Percentiles rank a stretch among this genome's conserved stretches.
These are phyloP conservation scores for Exophiala mesophila DNA, from an alignment of 2,329 filamentous ascomycete species.

Conservation along the genomic window DNA sequence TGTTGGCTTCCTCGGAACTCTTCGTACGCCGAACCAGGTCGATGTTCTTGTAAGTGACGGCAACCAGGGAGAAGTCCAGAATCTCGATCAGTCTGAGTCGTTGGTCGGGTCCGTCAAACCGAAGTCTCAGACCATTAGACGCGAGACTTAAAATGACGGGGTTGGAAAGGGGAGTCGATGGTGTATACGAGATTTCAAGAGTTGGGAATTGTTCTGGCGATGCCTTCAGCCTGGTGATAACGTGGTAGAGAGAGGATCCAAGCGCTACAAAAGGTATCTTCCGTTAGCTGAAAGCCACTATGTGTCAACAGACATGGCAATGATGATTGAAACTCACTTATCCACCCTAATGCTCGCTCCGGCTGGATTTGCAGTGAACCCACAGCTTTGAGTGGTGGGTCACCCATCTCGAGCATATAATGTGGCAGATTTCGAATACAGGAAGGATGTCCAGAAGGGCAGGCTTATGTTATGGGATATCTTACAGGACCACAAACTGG, in stretches of 20 bases:
- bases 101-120: conserved; percentile 92
- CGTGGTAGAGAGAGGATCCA: conserved; percentile 84
- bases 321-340: conserved; percentile 38
- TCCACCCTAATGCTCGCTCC: conserved; percentile 61
- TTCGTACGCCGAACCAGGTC: conserved; percentile 63
- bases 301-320: too few species aligned
- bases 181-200: conserved; percentile 76
- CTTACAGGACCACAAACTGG: too few species aligned
- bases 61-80: conserved; percentile 78
- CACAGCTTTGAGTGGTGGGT: conserved; percentile 8
- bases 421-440: too few species aligned
- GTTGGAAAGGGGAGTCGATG: conserved; percentile 65
- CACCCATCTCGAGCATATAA: too few species aligned
- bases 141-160: conserved; percentile 73
- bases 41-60: conserved; percentile 74
- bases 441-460: too few species aligned
- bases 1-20: conserved; percentile 38
- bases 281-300: too few species aligned
- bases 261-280: too few species aligned
- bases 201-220: conserved; percentile 77
- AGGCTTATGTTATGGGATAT: too few species aligned
- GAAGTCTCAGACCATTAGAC: conserved; percentile 79
- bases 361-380: conserved; percentile 58
- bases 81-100: conserved; percentile 86
- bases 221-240: conserved; percentile 80